A percentile compares a stretch with the other conserved stretches of the same genome.
phyloP scores from a whole-genome alignment of 2,329 filamentous ascomycete species.

The Colletotrichum sp. region DNA sequence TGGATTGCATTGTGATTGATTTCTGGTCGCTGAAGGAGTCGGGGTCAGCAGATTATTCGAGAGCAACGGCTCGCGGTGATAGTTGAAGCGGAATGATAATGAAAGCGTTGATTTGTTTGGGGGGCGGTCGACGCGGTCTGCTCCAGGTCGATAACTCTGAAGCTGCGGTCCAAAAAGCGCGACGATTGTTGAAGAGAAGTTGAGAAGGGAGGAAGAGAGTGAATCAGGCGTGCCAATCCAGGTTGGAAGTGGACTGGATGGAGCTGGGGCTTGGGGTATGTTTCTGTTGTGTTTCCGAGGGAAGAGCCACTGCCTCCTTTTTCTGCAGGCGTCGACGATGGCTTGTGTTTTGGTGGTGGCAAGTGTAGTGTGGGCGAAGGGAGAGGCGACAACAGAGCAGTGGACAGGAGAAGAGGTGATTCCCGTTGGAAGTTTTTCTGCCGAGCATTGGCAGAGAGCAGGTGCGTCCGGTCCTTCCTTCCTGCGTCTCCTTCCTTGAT shows the following conservation, averaged over 20 bases:
- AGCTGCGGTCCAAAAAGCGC: slow-evolving; percentile 15
- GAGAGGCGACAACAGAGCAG: slow-evolving; percentile 26
- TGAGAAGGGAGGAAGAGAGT: background rate
- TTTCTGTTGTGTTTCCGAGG: slow-evolving; percentile 15
- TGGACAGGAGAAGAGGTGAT: slow-evolving; percentile 31
- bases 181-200: background rate
- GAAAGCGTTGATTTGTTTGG: slow-evolving; percentile 7
- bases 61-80: background rate
- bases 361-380: slow-evolving; percentile 27
- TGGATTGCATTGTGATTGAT: slow-evolving; percentile 50
- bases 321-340: background rate
- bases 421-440: slow-evolving; percentile 14
- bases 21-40: background rate
- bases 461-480: background rate
- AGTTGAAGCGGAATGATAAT: slow-evolving; percentile 5
- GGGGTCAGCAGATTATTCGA: slow-evolving; percentile 3
- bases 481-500: background rate
- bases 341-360: background rate
- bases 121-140: background rate
- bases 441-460: slow-evolving; percentile 8
- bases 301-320: background rate
- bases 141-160: slow-evolving; percentile 18
- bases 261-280: background rate
- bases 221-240: background rate
- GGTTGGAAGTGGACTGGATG: background rate